A percentile compares a stretch with the other conserved stretches of the same genome.
Evolutionary conservation across 1,139 yeast genomes (phyloP).

Genomic region (Arxiozyma slooffiae): DNA sequence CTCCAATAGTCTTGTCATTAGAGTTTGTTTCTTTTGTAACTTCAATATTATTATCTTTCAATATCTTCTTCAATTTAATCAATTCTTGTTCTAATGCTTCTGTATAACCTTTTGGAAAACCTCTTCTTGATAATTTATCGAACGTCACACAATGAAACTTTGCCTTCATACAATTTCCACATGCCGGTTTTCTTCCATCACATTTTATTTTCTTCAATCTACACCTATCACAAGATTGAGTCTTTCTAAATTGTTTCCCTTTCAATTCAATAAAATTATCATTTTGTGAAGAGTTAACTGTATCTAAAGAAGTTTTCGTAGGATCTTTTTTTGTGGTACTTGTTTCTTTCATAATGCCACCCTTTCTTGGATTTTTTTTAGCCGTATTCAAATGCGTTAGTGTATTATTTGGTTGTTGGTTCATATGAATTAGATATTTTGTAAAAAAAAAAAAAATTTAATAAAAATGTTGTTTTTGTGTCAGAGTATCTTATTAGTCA

Average conservation of each 20-base stretch:
- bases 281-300: too few relatives aligned
- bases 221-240: conserved; percentile 73
- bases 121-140: conserved; percentile 62
- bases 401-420: not conserved
- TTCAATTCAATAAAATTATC: not conserved
- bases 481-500: too few relatives aligned
- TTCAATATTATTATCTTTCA: conserved; percentile 6
- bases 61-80: conserved; percentile 44
- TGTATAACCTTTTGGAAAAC: conserved; percentile 69
- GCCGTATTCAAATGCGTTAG: too few relatives aligned
- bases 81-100: conserved; percentile 59
- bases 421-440: not conserved
- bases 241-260: conserved; percentile 6
- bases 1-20: not conserved
- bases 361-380: not conserved
- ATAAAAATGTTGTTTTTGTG: too few relatives aligned
- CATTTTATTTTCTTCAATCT: conserved; percentile 68
- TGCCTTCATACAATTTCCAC: conserved; percentile 54
- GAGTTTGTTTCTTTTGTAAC: not conserved
- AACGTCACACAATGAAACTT: conserved; percentile 62
- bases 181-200: conserved; percentile 57
- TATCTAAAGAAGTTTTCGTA: too few relatives aligned
- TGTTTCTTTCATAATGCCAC: not conserved
- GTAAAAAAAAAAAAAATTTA: too few relatives aligned
- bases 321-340: not conserved